Evolutionary conservation across 2,329 filamentous ascomycete genomes (phyloP), one percentile per base, ranked within the genome.

Genomic region (Apiospora koreana): DNA sequence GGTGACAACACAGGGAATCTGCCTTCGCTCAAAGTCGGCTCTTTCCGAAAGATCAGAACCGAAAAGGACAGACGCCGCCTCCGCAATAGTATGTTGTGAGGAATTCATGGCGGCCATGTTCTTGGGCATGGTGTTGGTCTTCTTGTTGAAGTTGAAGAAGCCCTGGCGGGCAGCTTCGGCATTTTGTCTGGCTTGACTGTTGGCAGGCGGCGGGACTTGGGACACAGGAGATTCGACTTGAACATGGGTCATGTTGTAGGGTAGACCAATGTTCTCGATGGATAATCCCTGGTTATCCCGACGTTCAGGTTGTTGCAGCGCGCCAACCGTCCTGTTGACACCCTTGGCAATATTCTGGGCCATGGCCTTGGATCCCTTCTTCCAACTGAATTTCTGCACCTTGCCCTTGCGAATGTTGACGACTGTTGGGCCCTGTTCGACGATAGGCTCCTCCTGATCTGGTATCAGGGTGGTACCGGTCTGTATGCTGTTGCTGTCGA

Each of bases 381-480:
- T 97, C 95, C 96, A 98, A 83, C 97, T 97, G 83, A 98, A 98
- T 81, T 98, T 98, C 84, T 94, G 97, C 69, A 92, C 91, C 79
- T 97, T 94, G 41, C 93, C 94, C 83, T 98, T 98, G 76, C 94
- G 91, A 73, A 98, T 97, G 76, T 96, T 97, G 72, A 98, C 93
- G 43, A 98, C 93, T 72, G 97, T 96, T n/a, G 96, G 95, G 2
- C 94, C 93, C 38, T 90, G 86, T 73, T 90, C 88, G n/a, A 90
- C 80, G 69, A 89, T 86, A 0, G 86, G 86, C 50, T 96, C 94
- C 64, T 93, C 92, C 23, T 88, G 86, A 72, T 91, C 89, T 12
- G 87, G 85, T 68, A 92, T 84, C 75, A 91, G 79, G 0, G 91
- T 91, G 3, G 88, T 83, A 10, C 85, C 85, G 1, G 90, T 88